Percentiles rank a stretch among this genome's conserved stretches.
Conservation (phyloP, 1,284 basidiomycete species). For the Trametes pubescens region DNA sequence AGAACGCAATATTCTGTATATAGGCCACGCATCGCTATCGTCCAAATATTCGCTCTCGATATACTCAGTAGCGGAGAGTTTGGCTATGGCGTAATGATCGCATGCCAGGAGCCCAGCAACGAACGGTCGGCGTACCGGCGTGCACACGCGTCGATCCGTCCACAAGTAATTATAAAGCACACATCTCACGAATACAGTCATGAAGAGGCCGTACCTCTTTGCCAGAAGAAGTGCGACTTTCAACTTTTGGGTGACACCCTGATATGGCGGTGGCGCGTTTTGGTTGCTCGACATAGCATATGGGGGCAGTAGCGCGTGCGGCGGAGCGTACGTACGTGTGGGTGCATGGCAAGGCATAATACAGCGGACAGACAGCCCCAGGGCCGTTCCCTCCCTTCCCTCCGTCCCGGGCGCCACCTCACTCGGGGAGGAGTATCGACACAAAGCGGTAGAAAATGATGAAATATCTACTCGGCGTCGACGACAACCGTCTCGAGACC, state of each 20-base stretch:
- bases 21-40: slow-evolving; percentile 19
- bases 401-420: slow-evolving; percentile 24
- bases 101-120: too few species aligned
- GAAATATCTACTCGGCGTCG: slow-evolving; percentile 68
- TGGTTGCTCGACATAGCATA: slow-evolving; percentile 35
- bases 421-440: slow-evolving; percentile 24
- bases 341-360: slow-evolving; percentile 33
- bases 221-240: not conserved
- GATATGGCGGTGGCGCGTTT: slow-evolving; percentile 22
- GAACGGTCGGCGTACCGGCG: too few species aligned
- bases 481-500: slow-evolving; percentile 85
- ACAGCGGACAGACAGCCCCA: slow-evolving; percentile 27
- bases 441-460: slow-evolving; percentile 12
- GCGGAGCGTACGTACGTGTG: slow-evolving; percentile 23
- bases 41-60: slow-evolving; percentile 15
- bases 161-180: too few species aligned
- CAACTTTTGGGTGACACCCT: not conserved
- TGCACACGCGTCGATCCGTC: too few species aligned
- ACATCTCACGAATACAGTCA: not conserved
- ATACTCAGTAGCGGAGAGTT: not conserved
- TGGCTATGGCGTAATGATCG: not conserved
- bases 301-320: slow-evolving; percentile 28
- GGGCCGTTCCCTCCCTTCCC: slow-evolving; percentile 25
- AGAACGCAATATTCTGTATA: slow-evolving; percentile 29
- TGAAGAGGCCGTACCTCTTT: not conserved